phyloP scores from a whole-genome alignment of 495 filamentous ascomycete genomes.

The Talaromyces borbonicus region DNA sequence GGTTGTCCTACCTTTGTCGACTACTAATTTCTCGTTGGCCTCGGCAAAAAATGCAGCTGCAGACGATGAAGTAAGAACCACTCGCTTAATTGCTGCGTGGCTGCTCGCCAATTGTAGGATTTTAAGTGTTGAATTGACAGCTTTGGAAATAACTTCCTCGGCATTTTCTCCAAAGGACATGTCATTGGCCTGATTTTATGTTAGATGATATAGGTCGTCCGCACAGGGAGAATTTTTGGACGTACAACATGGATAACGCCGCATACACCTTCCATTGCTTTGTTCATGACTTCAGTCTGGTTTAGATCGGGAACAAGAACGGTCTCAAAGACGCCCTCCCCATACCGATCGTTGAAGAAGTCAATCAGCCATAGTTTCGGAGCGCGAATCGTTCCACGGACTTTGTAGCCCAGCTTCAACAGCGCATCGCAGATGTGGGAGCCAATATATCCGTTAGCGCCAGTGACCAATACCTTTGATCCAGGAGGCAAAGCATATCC shows the following conservation, averaged over 20 bases:
- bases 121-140: slow-evolving; percentile 26
- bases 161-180: background rate
- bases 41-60: slow-evolving; percentile 17
- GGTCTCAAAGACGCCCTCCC: slow-evolving; percentile 24
- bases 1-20: background rate
- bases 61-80: slow-evolving; percentile 44
- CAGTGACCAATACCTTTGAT: slow-evolving; percentile 40
- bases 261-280: slow-evolving; percentile 27
- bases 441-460: slow-evolving; percentile 45
- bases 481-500: slow-evolving; percentile 10
- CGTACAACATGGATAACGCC: slow-evolving; percentile 33
- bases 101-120: slow-evolving; percentile 28
- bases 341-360: slow-evolving; percentile 30
- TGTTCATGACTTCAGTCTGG: slow-evolving; percentile 26
- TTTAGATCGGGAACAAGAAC: slow-evolving; percentile 29
- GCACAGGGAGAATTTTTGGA: too few relatives aligned
- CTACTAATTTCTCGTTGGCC: background rate
- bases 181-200: too few relatives aligned
- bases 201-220: too few relatives aligned
- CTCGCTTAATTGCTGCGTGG: slow-evolving; percentile 29
- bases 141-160: background rate
- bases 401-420: slow-evolving; percentile 37
- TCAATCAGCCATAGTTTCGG: slow-evolving; percentile 32
- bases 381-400: slow-evolving; percentile 41
- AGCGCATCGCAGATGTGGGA: slow-evolving; percentile 41